Conservation (phyloP, 228 moss, liverwort and hornwort species). For the Sphagnum magellanicum region DNA sequence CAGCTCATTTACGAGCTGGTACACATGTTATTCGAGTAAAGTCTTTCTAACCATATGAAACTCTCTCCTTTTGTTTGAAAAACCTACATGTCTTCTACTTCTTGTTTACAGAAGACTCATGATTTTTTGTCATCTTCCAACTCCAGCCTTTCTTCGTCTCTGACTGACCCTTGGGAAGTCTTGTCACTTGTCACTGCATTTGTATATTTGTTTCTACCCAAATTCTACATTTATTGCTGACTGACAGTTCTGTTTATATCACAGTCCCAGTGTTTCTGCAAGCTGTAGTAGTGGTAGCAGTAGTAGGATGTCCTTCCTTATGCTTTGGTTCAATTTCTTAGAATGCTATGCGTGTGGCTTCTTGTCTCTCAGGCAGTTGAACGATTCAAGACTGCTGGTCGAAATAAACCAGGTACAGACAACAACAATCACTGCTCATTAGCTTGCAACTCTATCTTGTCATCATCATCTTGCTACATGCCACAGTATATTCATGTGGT, state of each 20-base stretch:
- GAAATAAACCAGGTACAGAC: conserved; percentile 20
- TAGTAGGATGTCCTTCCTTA: no score
- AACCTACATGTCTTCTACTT: neutral
- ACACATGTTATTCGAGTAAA: conserved; percentile 55
- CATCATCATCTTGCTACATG: neutral
- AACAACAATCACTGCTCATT: neutral
- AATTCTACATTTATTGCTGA: neutral
- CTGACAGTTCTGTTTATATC: no score
- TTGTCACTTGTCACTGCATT: neutral
- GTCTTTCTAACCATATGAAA: neutral
- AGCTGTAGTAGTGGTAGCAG: no score
- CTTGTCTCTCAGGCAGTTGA: conserved; percentile 53
- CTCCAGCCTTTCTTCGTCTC: neutral
- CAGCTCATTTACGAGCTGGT: conserved; percentile 50
- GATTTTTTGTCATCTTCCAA: neutral
- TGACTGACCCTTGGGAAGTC: neutral
- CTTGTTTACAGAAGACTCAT: neutral
- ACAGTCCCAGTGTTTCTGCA: no score
- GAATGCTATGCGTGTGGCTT: no score
- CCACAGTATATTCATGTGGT: neutral
- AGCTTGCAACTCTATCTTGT: neutral
- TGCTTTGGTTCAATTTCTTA: no score
- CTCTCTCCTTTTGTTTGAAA: neutral
- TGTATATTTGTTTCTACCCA: neutral
- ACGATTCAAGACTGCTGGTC: conserved; percentile 75